Percentiles rank a stretch among this genome's conserved stretches.
phyloP scores from a whole-genome alignment of 306 rosid genomes.

The Rubus idaeus region DNA sequence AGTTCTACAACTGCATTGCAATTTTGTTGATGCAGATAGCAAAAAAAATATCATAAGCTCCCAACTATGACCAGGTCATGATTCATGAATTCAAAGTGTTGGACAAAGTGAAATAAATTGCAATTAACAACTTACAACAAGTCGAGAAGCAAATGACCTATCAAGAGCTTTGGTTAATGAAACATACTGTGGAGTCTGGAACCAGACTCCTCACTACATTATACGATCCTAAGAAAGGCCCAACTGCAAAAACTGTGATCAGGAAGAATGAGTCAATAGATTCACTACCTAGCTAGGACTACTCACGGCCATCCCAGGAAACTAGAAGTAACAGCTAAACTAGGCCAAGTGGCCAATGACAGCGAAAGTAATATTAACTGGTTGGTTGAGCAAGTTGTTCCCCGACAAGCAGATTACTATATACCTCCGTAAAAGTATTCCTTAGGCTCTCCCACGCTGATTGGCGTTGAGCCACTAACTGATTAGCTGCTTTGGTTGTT shows the following conservation, averaged over 20 bases:
- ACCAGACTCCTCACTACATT: neutral
- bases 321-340: neutral
- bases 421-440: neutral
- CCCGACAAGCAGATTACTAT: neutral
- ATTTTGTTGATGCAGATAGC: neutral
- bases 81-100: neutral
- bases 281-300: constrained; percentile 4
- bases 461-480: constrained; percentile 3
- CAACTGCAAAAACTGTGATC: neutral
- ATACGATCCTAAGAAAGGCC: neutral
- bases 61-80: neutral
- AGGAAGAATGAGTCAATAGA: constrained; percentile 6
- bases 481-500: neutral
- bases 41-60: neutral
- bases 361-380: neutral
- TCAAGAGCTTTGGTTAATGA: constrained; percentile 5
- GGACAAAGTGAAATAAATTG: neutral
- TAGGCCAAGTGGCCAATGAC: neutral
- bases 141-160: neutral
- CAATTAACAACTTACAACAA: neutral
- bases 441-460: constrained; percentile 2
- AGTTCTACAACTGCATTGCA: neutral
- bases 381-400: neutral
- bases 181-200: neutral
- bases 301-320: constrained; percentile 5